Evolutionary conservation across 441 rosid species (phyloP).

Genomic region (Omphalea diandra): DNA sequence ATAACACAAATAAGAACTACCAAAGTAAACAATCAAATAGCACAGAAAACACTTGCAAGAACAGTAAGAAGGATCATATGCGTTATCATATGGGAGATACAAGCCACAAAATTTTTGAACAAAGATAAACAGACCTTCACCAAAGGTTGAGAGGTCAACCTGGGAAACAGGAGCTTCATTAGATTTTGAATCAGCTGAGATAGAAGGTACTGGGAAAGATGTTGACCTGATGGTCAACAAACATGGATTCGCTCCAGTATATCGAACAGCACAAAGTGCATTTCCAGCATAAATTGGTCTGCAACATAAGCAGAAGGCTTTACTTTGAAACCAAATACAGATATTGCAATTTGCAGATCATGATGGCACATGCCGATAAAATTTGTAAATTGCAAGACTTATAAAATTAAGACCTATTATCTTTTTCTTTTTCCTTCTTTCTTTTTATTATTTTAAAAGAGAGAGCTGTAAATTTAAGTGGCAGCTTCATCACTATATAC

Average conservation of each 20-base stretch:
- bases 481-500: background rate
- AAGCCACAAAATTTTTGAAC: conserved; percentile 18
- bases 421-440: background rate
- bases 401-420: background rate
- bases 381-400: background rate
- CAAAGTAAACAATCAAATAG: background rate
- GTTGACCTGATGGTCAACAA: conserved; percentile 75
- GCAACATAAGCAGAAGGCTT: conserved; percentile 20
- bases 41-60: conserved; percentile 7
- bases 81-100: conserved; percentile 2
- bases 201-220: conserved; percentile 54
- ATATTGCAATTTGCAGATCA: background rate
- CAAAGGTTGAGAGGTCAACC: conserved; percentile 85
- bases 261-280: conserved; percentile 77
- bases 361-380: background rate
- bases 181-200: conserved; percentile 36
- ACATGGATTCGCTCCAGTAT: conserved; percentile 74
- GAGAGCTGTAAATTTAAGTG: background rate
- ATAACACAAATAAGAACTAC: background rate
- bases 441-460: background rate
- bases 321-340: conserved; percentile 4
- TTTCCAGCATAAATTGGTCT: conserved; percentile 99
- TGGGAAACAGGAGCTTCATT: conserved; percentile 67
- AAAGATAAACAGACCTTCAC: conserved; percentile 59
- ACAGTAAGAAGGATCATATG: conserved; percentile 5